Evolutionary conservation across 768 basidiomycete species (phyloP), one percentile per base, ranked within the genome.

Genomic region (Holtermannia corniformis): DNA sequence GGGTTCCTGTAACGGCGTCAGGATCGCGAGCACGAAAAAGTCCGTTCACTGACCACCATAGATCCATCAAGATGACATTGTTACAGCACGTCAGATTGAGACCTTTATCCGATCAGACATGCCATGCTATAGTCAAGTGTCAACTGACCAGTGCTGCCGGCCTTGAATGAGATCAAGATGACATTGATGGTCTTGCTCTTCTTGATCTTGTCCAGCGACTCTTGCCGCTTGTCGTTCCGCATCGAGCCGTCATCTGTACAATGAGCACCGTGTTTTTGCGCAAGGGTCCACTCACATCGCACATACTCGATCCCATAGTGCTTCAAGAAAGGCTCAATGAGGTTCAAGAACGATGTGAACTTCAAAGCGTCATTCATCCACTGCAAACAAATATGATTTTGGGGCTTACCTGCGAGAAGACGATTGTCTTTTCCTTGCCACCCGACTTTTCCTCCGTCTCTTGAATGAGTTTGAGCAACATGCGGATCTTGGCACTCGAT

Each of bases 391-490:
- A n/a, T n/a, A n/a, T n/a, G n/a, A n/a, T n/a, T n/a, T n/a, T n/a
- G n/a, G n/a, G n/a, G n/a, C n/a, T n/a, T n/a, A n/a, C 65, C n/a
- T 95, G 92, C 0, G 88, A 91, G 68, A 96, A 97, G 20, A 99
- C 82, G 58, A 97, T 97, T 0, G 91, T 93, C 78, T 96, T 99
- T 67, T 95, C 89, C 54, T 57, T 56, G 72, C 14, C 77, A 69
- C 13, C 79, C 72, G 11, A 80, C 77, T 48, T 80, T 45, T 77
- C 73, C 14, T 83, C 79, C 49, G 90, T 81, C 16, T 81, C 78
- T 11, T 74, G 61, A 41, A 99, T 74, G 10, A 96, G 71, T 62
- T 84, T 78, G 45, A 95, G 61, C 37, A 88, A 78, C 79, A 85
- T 89, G 26, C 83, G 78, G 49, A 89, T 87, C 73, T 99, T 99